Evolutionary conservation across 78 protist species (phyloP).

Genomic region (Ministeria vibrans): DNA sequence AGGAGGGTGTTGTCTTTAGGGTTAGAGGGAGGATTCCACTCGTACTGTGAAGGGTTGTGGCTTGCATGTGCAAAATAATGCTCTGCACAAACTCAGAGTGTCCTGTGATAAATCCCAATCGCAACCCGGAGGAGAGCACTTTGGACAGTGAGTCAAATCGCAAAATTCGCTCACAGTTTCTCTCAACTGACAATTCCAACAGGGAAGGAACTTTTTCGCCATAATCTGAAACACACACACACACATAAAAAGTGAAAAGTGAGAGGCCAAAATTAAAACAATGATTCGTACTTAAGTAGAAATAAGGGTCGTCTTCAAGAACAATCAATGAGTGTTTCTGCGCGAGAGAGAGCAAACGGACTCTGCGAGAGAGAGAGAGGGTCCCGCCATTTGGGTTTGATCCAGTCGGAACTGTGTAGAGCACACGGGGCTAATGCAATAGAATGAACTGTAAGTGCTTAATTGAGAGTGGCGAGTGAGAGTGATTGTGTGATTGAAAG

Average conservation of each 20-base stretch:
- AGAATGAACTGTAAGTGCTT: not conserved
- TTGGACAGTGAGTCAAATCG: slow-evolving; percentile 79
- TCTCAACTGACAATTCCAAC: not conserved
- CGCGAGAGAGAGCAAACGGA: slow-evolving; percentile 19
- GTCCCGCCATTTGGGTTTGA: slow-evolving; percentile 80
- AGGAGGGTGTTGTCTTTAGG: not conserved
- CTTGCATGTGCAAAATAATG: slow-evolving; percentile 45
- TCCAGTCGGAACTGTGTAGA: slow-evolving; percentile 75
- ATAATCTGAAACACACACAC: slow-evolving; percentile 7
- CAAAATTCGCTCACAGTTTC: slow-evolving; percentile 56
- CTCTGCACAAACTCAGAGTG: slow-evolving; percentile 42
- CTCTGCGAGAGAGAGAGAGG: slow-evolving; percentile 34
- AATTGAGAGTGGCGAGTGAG: not conserved
- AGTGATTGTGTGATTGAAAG: no score
- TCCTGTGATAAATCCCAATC: slow-evolving; percentile 72
- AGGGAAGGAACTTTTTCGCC: not conserved
- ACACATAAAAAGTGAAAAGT: not conserved
- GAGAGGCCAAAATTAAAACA: not conserved
- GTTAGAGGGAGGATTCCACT: no score
- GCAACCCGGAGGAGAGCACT: slow-evolving; percentile 69
- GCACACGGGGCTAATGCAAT: slow-evolving; percentile 23
- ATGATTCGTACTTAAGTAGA: slow-evolving; percentile 36
- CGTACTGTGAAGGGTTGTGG: slow-evolving; percentile 35
- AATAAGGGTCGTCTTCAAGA: slow-evolving; percentile 93
- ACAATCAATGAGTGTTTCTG: slow-evolving; percentile 56